A percentile compares a stretch with the other conserved stretches of the same genome.
phyloP scores from a whole-genome alignment of 345 rosid genomes.

The Eucalyptus brandiana region DNA sequence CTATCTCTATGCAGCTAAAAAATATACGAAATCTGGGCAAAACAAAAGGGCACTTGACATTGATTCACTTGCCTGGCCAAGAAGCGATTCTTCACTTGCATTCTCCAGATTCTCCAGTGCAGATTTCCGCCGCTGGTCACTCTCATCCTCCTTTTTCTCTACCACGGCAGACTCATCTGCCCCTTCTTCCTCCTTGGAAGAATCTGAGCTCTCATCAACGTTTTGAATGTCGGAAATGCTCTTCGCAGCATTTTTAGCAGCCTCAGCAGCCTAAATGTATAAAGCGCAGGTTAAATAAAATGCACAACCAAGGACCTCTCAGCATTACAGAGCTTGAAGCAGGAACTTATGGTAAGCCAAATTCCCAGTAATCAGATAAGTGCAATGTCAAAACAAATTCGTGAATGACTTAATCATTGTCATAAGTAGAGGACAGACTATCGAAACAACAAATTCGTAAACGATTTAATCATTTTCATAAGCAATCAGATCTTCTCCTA shows the following conservation, averaged over 20 bases:
- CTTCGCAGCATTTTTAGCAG: slow-evolving; percentile 82
- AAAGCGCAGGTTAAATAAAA: background rate
- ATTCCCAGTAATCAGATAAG: background rate
- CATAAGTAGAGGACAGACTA: background rate
- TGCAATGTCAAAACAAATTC: background rate
- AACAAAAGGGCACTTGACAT: background rate
- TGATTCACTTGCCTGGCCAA: slow-evolving; percentile 72
- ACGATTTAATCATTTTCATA: background rate
- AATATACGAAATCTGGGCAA: background rate
- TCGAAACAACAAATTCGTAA: background rate
- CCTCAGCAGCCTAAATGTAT: slow-evolving; percentile 65
- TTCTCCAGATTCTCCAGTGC: slow-evolving; percentile 70
- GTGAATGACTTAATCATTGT: background rate
- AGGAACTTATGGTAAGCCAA: background rate
- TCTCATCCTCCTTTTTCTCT: slow-evolving; percentile 57
- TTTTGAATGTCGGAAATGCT: slow-evolving; percentile 52
- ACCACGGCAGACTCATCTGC: slow-evolving; percentile 26
- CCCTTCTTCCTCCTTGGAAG: slow-evolving; percentile 47
- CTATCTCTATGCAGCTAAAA: background rate
- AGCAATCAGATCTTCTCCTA: background rate
- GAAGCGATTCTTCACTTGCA: slow-evolving; percentile 73
- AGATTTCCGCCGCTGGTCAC: slow-evolving; percentile 41
- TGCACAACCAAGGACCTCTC: background rate
- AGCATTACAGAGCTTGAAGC: background rate
- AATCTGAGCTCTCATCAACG: slow-evolving; percentile 41